phyloP scores from a whole-genome alignment of 176 grass and related monocot species.

The Cocos nucifera region DNA sequence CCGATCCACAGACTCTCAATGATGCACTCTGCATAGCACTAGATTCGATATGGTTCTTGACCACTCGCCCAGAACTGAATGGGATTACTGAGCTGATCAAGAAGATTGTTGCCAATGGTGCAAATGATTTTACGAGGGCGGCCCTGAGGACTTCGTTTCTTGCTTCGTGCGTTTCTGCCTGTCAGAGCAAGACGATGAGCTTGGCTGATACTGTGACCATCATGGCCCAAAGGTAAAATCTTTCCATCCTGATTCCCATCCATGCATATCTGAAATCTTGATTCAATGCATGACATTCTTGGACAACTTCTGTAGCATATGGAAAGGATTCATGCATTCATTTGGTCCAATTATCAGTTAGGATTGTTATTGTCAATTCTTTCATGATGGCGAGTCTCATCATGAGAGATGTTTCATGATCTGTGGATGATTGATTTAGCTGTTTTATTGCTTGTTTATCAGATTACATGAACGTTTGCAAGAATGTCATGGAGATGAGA shows the following conservation, averaged over 20 bases:
- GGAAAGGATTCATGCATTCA: not conserved
- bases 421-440: slow-evolving; percentile 1
- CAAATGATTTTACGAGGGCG: slow-evolving; percentile 79
- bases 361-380: too few relatives aligned
- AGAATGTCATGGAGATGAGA: slow-evolving; percentile 88
- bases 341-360: not conserved
- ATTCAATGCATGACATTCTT: not conserved
- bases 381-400: too few relatives aligned
- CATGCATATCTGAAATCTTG: too few relatives aligned
- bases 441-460: slow-evolving; percentile 10
- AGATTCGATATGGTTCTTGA: slow-evolving; percentile 92
- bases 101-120: slow-evolving; percentile 64
- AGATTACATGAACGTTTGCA: slow-evolving; percentile 83
- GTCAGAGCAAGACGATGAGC: slow-evolving; percentile 57
- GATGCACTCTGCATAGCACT: slow-evolving; percentile 76
- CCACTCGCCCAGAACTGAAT: slow-evolving; percentile 45
- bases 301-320: not conserved
- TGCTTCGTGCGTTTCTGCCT: slow-evolving; percentile 82
- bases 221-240: slow-evolving; percentile 90
- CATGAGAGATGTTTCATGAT: not conserved
- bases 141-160: slow-evolving; percentile 81
- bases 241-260: not conserved
- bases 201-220: slow-evolving; percentile 66
- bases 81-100: slow-evolving; percentile 59
- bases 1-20: slow-evolving; percentile 71